Base-by-base conservation (phyloP, 306 rosid species). In the Quercus glauca region DNA sequence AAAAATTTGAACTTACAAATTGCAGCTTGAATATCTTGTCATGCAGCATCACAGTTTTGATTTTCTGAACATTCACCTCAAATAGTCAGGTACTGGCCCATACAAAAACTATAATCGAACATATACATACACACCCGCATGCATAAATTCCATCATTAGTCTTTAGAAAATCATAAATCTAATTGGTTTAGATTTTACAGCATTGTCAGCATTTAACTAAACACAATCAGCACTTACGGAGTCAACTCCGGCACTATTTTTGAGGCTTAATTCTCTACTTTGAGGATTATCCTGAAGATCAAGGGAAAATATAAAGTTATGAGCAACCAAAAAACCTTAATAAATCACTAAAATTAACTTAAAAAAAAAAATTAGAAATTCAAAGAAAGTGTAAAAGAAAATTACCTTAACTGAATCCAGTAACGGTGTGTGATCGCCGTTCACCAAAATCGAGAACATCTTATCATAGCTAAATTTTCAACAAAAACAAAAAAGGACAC, bases 341-440 rank as follows among this genome's bases (percentile, higher is more conserved):
- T 29, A 64, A 61, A 55, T 41, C 0, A 19, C 45, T 64, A 6
- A 31, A 59, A 55, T n/a, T 6, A 19, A 17, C 23, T 6, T 41
- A 20, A 26, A 5, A 33, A 52, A 21, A 4, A 11, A 53, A 0
- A 14, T 3, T 19, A 1, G 0, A 17, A 3, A 33, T 29, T 63
- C 3, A 78, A 73, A 17, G 20, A 64, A 29, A 12, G 6, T n/a
- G 26, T 78, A 3, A 75, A 21, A 11, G 55, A 53, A 20, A 84
- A 90, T 82, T 4, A 92, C 97, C 25, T 92, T 92, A 73, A 94
- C 90, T 91, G 97, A 76, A 92, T 94, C 86, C 92, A 76, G 75
- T 97, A 0, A 87, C 6, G 94, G 88, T 61, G 97, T 91, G 25
- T 95, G 90, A 86, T 92, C 99, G 12, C 97, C 99, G 81, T 91